These are phyloP conservation scores for Microsporum ferrugineum DNA, from an alignment of 2,329 filamentous ascomycete genomes.

Conservation along the genomic window DNA sequence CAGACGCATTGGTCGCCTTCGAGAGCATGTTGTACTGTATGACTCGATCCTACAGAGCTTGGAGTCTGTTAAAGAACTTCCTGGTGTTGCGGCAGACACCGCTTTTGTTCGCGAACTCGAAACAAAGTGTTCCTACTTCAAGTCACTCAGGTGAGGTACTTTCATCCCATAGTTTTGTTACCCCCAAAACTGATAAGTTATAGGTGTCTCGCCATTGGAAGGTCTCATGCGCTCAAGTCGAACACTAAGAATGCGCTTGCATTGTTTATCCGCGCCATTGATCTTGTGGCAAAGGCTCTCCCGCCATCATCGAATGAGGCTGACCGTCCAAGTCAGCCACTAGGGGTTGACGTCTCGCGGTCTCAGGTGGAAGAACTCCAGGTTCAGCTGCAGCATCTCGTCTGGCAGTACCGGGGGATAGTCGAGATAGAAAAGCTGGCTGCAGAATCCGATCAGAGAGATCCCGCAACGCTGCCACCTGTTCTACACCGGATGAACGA, in stretches of 20 bases:
- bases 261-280: conserved; percentile 61
- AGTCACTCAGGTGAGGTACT: conserved; percentile 61
- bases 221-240: conserved; percentile 65
- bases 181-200: conserved; percentile 5
- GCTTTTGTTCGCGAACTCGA: conserved; percentile 66
- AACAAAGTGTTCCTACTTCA: conserved; percentile 70
- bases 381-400: conserved; percentile 54
- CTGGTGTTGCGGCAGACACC: conserved; percentile 76
- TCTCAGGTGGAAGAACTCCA: conserved; percentile 49
- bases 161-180: conserved; percentile 8
- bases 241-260: conserved; percentile 72
- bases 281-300: conserved; percentile 46
- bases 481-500: conserved; percentile 64
- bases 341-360: conserved; percentile 56
- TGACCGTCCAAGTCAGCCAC: conserved; percentile 38
- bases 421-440: conserved; percentile 65
- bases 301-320: conserved; percentile 20
- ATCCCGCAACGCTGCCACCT: conserved; percentile 40
- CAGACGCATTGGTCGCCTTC: conserved; percentile 65
- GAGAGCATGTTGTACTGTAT: conserved; percentile 80
- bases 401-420: conserved; percentile 71
- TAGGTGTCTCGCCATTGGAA: conserved; percentile 71
- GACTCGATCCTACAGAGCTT: conserved; percentile 85
- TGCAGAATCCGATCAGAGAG: conserved; percentile 37
- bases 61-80: conserved; percentile 77